These are phyloP conservation scores for Lasiosphaeria hispida DNA, from an alignment of 495 filamentous ascomycete genomes.

Conservation along the genomic window DNA sequence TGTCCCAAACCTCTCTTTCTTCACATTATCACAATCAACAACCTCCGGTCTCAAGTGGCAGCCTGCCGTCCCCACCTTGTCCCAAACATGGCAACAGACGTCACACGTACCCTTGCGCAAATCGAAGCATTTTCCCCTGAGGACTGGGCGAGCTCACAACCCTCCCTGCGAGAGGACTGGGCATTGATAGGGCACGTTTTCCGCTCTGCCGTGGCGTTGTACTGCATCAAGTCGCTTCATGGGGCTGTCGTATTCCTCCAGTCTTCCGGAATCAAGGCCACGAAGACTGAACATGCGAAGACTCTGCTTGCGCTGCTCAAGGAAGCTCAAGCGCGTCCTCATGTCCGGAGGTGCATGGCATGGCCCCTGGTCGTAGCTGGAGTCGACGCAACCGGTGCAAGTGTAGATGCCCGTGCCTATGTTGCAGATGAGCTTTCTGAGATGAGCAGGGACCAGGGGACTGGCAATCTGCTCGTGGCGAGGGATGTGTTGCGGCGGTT, in stretches of 20 bases:
- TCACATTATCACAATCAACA: conserved; percentile 29
- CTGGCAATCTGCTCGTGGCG: too few relatives aligned
- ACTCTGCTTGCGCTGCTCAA: too few relatives aligned
- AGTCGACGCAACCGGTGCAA: too few relatives aligned
- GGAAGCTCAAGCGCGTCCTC: too few relatives aligned
- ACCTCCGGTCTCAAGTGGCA: conserved; percentile 24
- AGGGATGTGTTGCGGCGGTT: too few relatives aligned
- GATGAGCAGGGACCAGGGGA: too few relatives aligned
- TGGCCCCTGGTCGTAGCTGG: too few relatives aligned
- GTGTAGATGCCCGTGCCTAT: too few relatives aligned
- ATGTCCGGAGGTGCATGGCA: too few relatives aligned
- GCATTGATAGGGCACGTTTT: conserved; percentile 23
- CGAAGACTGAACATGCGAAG: too few relatives aligned
- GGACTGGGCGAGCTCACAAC: conserved; percentile 25
- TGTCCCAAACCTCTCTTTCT: conserved; percentile 21
- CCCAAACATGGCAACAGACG: not conserved
- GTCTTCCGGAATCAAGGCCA: not conserved
- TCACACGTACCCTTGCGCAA: conserved; percentile 9
- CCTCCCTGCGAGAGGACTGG: conserved; percentile 24
- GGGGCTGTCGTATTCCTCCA: not conserved
- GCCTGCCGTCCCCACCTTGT: conserved; percentile 7
- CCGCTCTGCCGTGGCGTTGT: conserved; percentile 30
- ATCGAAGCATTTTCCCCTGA: conserved; percentile 27
- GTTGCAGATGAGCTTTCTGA: too few relatives aligned
- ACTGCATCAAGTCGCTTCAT: conserved; percentile 33